phyloP scores from a whole-genome alignment of 2,329 filamentous ascomycete genomes.

The Grosmannia clavigera region DNA sequence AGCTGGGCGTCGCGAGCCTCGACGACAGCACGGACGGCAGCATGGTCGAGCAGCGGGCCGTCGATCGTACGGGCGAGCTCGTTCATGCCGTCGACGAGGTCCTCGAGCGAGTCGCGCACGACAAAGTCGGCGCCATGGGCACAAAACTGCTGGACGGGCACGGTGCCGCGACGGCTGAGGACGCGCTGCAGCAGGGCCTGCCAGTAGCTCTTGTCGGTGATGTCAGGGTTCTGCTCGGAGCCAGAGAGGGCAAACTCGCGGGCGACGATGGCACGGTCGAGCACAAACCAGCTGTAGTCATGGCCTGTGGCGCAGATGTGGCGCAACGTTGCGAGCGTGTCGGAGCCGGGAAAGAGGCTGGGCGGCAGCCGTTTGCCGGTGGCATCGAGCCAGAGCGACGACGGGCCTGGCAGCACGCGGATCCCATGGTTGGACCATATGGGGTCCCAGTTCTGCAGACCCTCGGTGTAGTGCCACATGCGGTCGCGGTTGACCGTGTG shows the following conservation, averaged over 20 bases:
- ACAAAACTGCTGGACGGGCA: conserved; percentile 44
- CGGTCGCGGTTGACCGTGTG: conserved; percentile 46
- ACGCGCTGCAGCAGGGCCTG: conserved; percentile 35
- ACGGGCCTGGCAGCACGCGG: conserved; percentile 46
- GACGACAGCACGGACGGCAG: conserved; percentile 31
- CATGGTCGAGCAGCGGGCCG: conserved; percentile 35
- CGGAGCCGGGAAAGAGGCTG: conserved; percentile 42
- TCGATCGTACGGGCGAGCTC: conserved; percentile 31
- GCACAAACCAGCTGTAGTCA: conserved; percentile 52
- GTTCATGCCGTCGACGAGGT: conserved; percentile 48
- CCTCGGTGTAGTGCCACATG: conserved; percentile 58
- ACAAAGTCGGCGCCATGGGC: conserved; percentile 48
- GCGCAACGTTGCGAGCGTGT: conserved; percentile 45
- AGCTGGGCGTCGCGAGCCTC: conserved; percentile 43
- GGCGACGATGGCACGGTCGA: conserved; percentile 45
- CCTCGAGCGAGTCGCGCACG: conserved; percentile 40
- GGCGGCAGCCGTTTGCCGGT: conserved; percentile 45
- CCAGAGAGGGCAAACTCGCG: conserved; percentile 50
- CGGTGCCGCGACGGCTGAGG: conserved; percentile 38
- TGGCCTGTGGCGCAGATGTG: conserved; percentile 48
- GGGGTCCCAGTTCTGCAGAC: conserved; percentile 47
- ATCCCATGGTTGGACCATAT: conserved; percentile 52
- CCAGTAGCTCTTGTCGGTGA: conserved; percentile 45
- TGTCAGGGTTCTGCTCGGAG: conserved; percentile 50
- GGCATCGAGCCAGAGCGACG: conserved; percentile 50